A percentile compares a stretch with the other conserved stretches of the same genome.
phyloP scores from a whole-genome alignment of 2,329 filamentous ascomycete genomes.

The Cladosporium velox region DNA sequence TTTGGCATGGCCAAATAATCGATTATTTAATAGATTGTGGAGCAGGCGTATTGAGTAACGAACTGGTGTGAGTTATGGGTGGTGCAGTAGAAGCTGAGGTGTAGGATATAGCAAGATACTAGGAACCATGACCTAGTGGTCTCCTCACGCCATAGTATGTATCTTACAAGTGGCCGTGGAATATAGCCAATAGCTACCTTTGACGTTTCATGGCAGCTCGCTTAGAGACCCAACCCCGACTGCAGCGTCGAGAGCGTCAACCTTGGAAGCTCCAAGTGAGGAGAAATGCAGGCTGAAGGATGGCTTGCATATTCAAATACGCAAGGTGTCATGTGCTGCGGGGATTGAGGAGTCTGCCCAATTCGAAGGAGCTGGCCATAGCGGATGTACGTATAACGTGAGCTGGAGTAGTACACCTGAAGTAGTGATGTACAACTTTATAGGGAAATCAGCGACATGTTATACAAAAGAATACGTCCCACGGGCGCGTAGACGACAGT shows the following conservation, averaged over 20 bases:
- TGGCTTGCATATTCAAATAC: not conserved
- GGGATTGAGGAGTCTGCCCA: not conserved
- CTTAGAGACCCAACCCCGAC: not conserved
- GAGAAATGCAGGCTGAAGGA: constrained; percentile 10
- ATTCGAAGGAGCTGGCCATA: not conserved
- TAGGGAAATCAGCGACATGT: not conserved
- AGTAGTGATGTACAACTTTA: not conserved
- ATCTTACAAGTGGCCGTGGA: not conserved
- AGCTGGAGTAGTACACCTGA: not conserved
- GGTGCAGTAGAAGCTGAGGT: too few species aligned
- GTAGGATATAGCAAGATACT: too few species aligned
- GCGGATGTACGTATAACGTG: not conserved
- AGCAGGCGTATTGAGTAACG: too few species aligned
- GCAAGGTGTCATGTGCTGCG: constrained; percentile 3
- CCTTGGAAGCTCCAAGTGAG: not conserved
- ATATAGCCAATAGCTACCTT: too few species aligned
- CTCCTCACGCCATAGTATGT: too few species aligned
- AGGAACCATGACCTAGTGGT: too few species aligned
- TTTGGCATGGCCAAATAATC: too few species aligned
- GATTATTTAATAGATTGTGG: too few species aligned
- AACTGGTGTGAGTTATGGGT: too few species aligned
- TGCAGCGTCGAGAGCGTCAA: constrained; percentile 1
- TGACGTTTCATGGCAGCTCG: not conserved
- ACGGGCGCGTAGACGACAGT: constrained; percentile 8
- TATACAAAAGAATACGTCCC: not conserved